Percentiles rank a stretch among this genome's conserved stretches.
These are phyloP conservation scores for Nicotiana noctiflora DNA, from an alignment of 257 asterid species.

Conservation along the genomic window DNA sequence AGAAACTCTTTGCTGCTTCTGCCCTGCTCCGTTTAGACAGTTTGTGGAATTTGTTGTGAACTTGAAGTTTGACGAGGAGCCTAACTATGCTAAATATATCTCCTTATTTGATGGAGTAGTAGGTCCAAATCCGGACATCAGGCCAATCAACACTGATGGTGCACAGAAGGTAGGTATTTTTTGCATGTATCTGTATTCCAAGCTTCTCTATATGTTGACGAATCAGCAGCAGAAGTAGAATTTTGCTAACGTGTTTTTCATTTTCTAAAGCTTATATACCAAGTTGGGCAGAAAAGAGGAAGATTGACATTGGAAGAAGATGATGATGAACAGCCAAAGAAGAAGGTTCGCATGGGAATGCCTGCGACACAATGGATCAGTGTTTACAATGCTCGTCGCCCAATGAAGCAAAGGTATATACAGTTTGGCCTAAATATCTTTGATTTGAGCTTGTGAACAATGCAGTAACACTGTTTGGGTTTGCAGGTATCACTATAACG, in stretches of 20 bases:
- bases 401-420: conserved; percentile 54
- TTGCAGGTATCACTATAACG: conserved; percentile 51
- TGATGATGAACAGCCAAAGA: conserved; percentile 46
- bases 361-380: conserved; percentile 64
- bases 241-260: not conserved
- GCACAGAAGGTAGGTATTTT: conserved; percentile 53
- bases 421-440: not conserved
- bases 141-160: conserved; percentile 57
- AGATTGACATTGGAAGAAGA: conserved; percentile 42
- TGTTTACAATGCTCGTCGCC: conserved; percentile 51
- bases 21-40: conserved; percentile 47
- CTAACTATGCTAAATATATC: conserved; percentile 45
- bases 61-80: conserved; percentile 57
- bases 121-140: conserved; percentile 47
- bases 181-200: not conserved
- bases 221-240: conserved; percentile 5
- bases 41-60: conserved; percentile 46
- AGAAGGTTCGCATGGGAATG: conserved; percentile 50
- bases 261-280: conserved; percentile 32
- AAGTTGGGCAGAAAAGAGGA: conserved; percentile 57
- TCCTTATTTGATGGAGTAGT: conserved; percentile 53
- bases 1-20: conserved; percentile 42
- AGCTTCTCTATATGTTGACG: not conserved
- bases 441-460: conserved; percentile 2
- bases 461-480: conserved; percentile 4